Conservation (phyloP, 2,329 filamentous ascomycete species). For the Parastagonospora nodorum region DNA sequence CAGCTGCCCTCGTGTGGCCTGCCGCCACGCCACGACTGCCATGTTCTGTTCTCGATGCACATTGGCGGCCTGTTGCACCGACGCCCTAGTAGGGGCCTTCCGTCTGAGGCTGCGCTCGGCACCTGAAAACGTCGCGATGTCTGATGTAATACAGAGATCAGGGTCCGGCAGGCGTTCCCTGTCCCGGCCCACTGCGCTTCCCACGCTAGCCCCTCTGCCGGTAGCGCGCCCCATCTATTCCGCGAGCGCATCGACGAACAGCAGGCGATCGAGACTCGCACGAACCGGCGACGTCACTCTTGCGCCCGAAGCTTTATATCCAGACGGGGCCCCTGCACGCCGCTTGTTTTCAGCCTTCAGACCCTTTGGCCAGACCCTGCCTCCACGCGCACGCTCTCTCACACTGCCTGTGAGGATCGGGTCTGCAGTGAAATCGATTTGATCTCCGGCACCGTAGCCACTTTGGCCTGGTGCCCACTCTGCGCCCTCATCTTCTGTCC, state of each 20-base stretch:
- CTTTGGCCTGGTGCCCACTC: background rate
- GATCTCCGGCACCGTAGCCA: background rate
- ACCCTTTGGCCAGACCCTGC: conserved; percentile 8
- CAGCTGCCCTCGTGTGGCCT: background rate
- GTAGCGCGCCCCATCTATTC: conserved; percentile 4
- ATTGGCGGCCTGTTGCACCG: background rate
- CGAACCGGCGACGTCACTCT: conserved; percentile 18
- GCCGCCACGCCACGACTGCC: conserved; percentile 12
- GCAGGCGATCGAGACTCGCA: conserved; percentile 16
- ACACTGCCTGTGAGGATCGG: background rate
- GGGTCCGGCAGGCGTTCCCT: conserved; percentile 20
- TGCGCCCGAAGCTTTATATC: background rate
- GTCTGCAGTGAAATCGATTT: conserved; percentile 3
- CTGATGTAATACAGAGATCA: conserved; percentile 31
- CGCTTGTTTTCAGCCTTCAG: conserved; percentile 13
- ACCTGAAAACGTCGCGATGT: conserved; percentile 16
- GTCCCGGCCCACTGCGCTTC: conserved; percentile 2
- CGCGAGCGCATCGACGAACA: conserved; percentile 17
- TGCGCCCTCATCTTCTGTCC: background rate
- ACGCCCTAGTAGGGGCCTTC: background rate
- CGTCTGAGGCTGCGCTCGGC: conserved; percentile 11
- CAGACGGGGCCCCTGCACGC: background rate
- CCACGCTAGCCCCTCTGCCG: background rate
- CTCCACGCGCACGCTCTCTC: background rate
- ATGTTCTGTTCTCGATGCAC: background rate